These are phyloP conservation scores for Aspergillus clavatus DNA, from an alignment of 2,329 filamentous ascomycete species.

Conservation along the genomic window DNA sequence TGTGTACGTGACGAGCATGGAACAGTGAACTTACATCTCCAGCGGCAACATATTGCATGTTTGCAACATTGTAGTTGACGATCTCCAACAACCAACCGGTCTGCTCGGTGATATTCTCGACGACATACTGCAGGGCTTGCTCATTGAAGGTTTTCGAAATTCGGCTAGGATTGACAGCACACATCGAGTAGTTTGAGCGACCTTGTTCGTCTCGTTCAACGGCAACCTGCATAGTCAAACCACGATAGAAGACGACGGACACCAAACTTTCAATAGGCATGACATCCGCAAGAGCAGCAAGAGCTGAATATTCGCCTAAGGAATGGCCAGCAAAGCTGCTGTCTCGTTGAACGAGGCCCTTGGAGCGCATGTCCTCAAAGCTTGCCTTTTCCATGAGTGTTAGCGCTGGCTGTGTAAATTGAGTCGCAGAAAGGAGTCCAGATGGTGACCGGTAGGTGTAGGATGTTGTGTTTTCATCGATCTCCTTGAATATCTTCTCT, in stretches of 20 bases:
- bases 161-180: constrained; percentile 94
- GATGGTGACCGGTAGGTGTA: constrained; percentile 97
- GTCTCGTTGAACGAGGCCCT: constrained; percentile 91
- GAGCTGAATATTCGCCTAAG: constrained; percentile 93
- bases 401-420: constrained; percentile 95
- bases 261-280: constrained; percentile 99
- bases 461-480: constrained; percentile 83
- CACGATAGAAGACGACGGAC: constrained; percentile 98
- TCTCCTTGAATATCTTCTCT: constrained; percentile 99
- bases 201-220: constrained; percentile 92
- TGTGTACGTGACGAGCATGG: neutral
- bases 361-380: constrained; percentile 97
- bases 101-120: constrained; percentile 88
- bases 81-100: constrained; percentile 96
- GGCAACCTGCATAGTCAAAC: constrained; percentile 97
- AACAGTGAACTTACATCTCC: constrained; percentile 50
- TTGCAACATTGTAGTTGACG: constrained; percentile 84
- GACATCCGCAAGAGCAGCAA: constrained; percentile 92
- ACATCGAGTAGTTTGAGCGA: constrained; percentile 98
- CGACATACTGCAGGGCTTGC: constrained; percentile 91
- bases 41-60: constrained; percentile 66
- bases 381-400: constrained; percentile 99
- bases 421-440: constrained; percentile 89
- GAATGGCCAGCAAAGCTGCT: constrained; percentile 98
- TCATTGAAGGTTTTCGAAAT: constrained; percentile 99